A percentile compares a stretch with the other conserved stretches of the same genome.
Conservation (phyloP, 148 eudicot genomes). For the Persicaria maculosa region DNA sequence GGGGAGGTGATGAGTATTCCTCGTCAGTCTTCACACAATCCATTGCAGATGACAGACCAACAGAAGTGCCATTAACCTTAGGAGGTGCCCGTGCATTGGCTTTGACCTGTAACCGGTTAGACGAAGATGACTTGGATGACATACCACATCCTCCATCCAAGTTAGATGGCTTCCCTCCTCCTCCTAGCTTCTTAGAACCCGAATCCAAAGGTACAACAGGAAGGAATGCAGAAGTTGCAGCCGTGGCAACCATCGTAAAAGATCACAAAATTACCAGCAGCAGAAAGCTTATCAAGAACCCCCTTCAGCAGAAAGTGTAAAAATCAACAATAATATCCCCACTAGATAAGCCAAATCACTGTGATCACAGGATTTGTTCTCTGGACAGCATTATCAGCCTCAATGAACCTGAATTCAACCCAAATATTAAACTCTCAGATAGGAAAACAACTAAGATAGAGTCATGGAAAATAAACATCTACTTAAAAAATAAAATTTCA, state of each 20-base stretch:
- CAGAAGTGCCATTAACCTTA: constrained; percentile 68
- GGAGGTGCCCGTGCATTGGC: constrained; percentile 80
- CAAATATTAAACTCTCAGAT: neutral
- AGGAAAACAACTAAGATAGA: neutral
- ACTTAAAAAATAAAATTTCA: neutral
- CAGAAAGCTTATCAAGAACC: neutral
- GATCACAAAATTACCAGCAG: neutral
- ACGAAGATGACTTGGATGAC: constrained; percentile 45
- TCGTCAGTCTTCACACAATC: constrained; percentile 50
- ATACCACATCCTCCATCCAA: constrained; percentile 42
- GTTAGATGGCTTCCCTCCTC: constrained; percentile 27
- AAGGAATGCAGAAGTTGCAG: constrained; percentile 63
- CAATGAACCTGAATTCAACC: constrained; percentile 2
- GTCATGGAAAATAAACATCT: neutral
- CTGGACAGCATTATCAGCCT: neutral
- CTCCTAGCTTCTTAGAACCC: constrained; percentile 36
- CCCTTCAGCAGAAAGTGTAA: constrained; percentile 1
- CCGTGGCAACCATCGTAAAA: constrained; percentile 70
- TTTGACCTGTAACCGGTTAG: constrained; percentile 51
- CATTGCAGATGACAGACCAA: constrained; percentile 28
- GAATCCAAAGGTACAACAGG: constrained; percentile 45
- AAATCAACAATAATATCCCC: neutral
- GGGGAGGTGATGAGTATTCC: constrained; percentile 44
- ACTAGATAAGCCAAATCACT: neutral
- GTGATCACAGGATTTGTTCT: neutral